Conservation (phyloP, 306 rosid species). For the Sicyos edulis region DNA sequence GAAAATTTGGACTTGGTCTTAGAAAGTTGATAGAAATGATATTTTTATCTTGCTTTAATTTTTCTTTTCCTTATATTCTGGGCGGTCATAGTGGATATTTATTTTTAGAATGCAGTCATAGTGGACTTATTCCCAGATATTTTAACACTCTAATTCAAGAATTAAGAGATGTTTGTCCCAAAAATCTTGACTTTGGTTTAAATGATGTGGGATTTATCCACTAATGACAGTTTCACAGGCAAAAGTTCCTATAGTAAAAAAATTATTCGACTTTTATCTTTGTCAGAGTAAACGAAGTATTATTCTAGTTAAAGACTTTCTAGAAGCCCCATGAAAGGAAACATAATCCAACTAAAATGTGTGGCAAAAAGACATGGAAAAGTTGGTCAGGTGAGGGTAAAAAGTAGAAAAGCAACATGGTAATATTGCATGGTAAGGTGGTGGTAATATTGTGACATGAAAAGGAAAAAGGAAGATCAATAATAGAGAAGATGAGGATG, state of each 20-base stretch:
- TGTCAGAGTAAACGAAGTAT: neutral
- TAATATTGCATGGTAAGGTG: too few relatives aligned
- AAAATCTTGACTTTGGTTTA: neutral
- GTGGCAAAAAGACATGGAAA: neutral
- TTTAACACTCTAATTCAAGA: neutral
- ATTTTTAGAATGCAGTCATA: neutral
- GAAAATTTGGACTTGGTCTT: neutral
- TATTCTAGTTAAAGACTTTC: neutral
- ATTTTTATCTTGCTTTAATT: neutral
- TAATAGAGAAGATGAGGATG: neutral
- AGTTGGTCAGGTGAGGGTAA: slow-evolving; percentile 6
- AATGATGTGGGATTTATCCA: neutral
- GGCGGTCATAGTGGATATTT: neutral
- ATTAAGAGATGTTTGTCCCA: neutral
- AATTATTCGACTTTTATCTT: neutral
- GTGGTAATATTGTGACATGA: neutral
- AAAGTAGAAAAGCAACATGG: slow-evolving; percentile 8
- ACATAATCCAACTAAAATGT: neutral
- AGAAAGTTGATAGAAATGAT: neutral
- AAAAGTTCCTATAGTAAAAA: neutral
- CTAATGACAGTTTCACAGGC: neutral
- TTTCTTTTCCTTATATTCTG: neutral
- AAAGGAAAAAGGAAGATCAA: neutral
- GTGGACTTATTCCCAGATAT: neutral
- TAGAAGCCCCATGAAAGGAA: slow-evolving; percentile 1